A percentile compares a stretch with the other conserved stretches of the same genome.
These are phyloP conservation scores for Cadophora luteo-olivacea DNA, from an alignment of 2,329 filamentous ascomycete genomes.

Conservation along the genomic window DNA sequence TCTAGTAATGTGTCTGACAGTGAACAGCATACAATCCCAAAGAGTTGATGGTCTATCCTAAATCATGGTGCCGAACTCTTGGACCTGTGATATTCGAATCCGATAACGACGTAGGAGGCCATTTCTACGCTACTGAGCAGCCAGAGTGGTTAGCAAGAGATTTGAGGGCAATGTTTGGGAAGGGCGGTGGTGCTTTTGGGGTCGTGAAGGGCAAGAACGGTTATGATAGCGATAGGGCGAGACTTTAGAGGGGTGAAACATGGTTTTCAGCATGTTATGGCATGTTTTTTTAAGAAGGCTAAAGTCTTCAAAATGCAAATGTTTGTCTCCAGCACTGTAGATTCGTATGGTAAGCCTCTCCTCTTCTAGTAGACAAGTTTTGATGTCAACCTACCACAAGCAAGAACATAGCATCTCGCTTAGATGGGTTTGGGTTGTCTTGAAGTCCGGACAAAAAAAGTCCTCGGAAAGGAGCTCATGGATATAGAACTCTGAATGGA, in stretches of 20 bases:
- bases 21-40: conserved; percentile 58
- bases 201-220: conserved; percentile 40
- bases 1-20: not conserved
- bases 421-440: no score
- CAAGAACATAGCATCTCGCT: no score
- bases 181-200: conserved; percentile 52
- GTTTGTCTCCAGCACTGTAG: no score
- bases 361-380: no score
- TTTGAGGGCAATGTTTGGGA: conserved; percentile 63
- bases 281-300: no score
- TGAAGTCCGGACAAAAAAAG: no score
- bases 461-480: no score
- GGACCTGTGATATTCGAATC: conserved; percentile 66
- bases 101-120: conserved; percentile 49
- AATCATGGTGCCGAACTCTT: conserved; percentile 62
- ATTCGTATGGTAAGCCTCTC: no score
- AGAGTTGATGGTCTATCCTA: conserved; percentile 61
- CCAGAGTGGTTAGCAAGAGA: conserved; percentile 60
- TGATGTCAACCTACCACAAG: no score
- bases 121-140: conserved; percentile 66
- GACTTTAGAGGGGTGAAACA: conserved; percentile 25
- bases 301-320: no score
- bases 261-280: not conserved
- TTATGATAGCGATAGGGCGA: conserved; percentile 36
- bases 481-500: no score